Percentiles rank a stretch among this genome's conserved stretches.
Evolutionary conservation across 2,329 filamentous ascomycete species (phyloP).

Genomic region (Colletotrichum aenigma): DNA sequence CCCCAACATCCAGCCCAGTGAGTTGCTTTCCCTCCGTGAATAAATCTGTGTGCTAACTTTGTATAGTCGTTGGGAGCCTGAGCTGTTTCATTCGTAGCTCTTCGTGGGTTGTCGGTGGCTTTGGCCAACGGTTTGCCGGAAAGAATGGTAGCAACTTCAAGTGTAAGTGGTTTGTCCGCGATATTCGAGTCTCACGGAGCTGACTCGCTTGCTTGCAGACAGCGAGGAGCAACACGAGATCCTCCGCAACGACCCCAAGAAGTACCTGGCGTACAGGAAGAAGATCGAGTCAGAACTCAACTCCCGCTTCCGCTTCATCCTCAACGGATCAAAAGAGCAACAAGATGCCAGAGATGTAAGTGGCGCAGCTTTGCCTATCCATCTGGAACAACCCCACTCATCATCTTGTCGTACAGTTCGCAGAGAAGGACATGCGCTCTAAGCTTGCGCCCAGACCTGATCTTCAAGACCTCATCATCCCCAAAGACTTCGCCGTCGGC

Average conservation of each 20-base stretch:
- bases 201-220: background rate
- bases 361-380: background rate
- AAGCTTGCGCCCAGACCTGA: constrained; percentile 44
- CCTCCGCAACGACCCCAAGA: constrained; percentile 55
- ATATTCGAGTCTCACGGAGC: background rate
- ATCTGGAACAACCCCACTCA: background rate
- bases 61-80: constrained; percentile 1
- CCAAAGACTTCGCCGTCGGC: constrained; percentile 28
- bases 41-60: background rate
- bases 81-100: constrained; percentile 38
- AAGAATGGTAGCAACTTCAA: constrained; percentile 50
- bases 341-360: constrained; percentile 32
- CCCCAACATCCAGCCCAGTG: constrained; percentile 26
- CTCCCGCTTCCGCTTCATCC: constrained; percentile 56
- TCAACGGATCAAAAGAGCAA: constrained; percentile 51
- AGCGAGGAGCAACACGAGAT: constrained; percentile 48
- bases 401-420: background rate
- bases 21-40: background rate
- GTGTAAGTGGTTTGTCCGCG: constrained; percentile 29
- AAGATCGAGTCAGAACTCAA: constrained; percentile 54
- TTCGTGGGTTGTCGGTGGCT: constrained; percentile 52
- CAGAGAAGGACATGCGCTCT: constrained; percentile 40
- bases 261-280: constrained; percentile 56
- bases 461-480: constrained; percentile 47
- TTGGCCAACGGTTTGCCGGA: constrained; percentile 49